Base-by-base conservation (phyloP, 2,329 filamentous ascomycete genomes). In the Aureobasidium namibiae region DNA sequence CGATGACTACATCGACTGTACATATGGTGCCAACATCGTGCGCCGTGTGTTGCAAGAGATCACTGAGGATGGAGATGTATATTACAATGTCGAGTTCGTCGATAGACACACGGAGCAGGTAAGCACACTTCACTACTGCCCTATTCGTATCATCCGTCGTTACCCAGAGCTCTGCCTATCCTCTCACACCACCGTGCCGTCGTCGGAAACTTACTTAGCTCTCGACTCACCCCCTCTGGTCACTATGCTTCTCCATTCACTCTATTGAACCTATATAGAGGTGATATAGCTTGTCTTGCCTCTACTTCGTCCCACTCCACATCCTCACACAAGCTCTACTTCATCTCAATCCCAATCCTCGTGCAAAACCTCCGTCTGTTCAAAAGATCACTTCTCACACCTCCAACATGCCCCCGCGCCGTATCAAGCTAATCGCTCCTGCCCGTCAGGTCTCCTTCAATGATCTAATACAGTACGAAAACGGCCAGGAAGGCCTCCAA, bases 401-500 rank as follows among this genome's bases (percentile, higher is more conserved):
- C 23, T 10, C 9, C 24, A 46, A 16, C 16, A 59, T 53, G 46
- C 16, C 36, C 44, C 53, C 46, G 11, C 26, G 34, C 10, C 46
- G 48, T 36, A 29, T 60, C 48, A 53, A 52, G 48, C 57, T 60
- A 39, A 60, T 39, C 9, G 36, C 18, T 31, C 39, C 39, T 31
- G 31, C 38, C 3, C 57, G 38, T 23, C 18, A 82, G 80, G 68
- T 81, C 11, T 65, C 73, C 14, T 75, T 78, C 33, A 70, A 77
- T 34, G 68, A 76, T 33, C 69, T 82, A 3, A 63, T 79, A 13
- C 62, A 68, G 2, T 70, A 78, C 29, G 67, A 74, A 10, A 78
- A 80, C 67, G 80, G 80, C 18, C 65, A 70, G 48, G 70, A 72
- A 61, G 77, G 78, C 18, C 68, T 82, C 23, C 67, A 76, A 36